Conservation (phyloP, 805 yeast species). For the Candida easanensis region DNA sequence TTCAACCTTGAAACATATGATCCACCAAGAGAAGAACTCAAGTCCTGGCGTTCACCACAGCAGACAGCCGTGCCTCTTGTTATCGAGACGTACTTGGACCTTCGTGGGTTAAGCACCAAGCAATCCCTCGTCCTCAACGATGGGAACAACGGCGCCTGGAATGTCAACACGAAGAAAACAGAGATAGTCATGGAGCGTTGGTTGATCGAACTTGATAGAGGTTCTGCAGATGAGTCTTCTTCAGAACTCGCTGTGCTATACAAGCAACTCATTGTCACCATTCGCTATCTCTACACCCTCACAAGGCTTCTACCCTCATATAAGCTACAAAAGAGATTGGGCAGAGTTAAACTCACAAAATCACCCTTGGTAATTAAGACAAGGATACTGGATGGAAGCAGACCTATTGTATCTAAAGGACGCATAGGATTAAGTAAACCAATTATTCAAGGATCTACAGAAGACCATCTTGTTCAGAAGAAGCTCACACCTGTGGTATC, state of each 20-base stretch:
- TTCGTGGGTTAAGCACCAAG: constrained; percentile 51
- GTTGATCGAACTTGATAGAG: constrained; percentile 74
- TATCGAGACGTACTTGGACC: constrained; percentile 76
- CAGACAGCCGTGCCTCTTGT: constrained; percentile 71
- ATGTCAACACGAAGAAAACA: constrained; percentile 60
- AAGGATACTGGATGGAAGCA: constrained; percentile 70
- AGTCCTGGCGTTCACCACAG: constrained; percentile 51
- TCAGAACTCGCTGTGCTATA: constrained; percentile 66
- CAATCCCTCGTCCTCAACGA: constrained; percentile 62
- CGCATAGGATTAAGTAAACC: constrained; percentile 79
- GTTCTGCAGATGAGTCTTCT: constrained; percentile 31
- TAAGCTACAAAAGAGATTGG: constrained; percentile 48
- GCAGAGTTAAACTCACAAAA: constrained; percentile 35
- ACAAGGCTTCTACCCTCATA: constrained; percentile 70
- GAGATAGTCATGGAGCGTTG: constrained; percentile 95
- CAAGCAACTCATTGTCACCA: constrained; percentile 68
- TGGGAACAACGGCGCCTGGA: constrained; percentile 49
- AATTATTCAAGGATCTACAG: constrained; percentile 35
- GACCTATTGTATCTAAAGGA: constrained; percentile 77
- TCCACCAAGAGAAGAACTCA: constrained; percentile 50
- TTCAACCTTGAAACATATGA: constrained; percentile 50
- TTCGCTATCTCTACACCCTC: constrained; percentile 70
- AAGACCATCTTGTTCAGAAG: constrained; percentile 57
- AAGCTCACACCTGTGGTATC: constrained; percentile 71
- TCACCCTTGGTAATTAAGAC: constrained; percentile 50